Evolutionary conservation across 2,329 filamentous ascomycete genomes (phyloP).

Genomic region (Aspergillus fumigatus): DNA sequence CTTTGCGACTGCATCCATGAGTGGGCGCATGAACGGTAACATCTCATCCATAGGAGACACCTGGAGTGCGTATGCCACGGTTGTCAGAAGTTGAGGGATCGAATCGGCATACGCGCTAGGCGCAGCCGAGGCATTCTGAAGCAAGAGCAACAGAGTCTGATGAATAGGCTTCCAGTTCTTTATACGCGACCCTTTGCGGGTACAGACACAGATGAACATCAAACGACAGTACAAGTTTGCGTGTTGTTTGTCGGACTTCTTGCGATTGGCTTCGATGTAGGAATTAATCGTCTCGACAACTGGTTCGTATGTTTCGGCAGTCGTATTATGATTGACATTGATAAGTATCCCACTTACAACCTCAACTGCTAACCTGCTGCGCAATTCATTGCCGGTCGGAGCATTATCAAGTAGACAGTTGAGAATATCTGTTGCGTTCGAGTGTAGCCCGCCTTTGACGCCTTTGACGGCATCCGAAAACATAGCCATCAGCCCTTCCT

Average conservation of each 20-base stretch:
- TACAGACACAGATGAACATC: conserved; percentile 63
- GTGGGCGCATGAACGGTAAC: conserved; percentile 62
- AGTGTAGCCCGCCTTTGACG: conserved; percentile 55
- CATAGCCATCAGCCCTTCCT: conserved; percentile 85
- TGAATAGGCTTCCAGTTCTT: conserved; percentile 66
- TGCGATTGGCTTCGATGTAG: conserved; percentile 33
- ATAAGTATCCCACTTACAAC: conserved; percentile 73
- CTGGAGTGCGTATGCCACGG: conserved; percentile 63
- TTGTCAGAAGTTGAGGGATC: conserved; percentile 38
- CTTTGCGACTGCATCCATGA: conserved; percentile 62
- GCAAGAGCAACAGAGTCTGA: conserved; percentile 49
- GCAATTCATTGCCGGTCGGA: conserved; percentile 24
- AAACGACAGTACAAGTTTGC: conserved; percentile 37
- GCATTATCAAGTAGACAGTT: conserved; percentile 45
- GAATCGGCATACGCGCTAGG: conserved; percentile 22
- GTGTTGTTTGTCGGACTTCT: conserved; percentile 36
- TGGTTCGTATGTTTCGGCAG: conserved; percentile 65
- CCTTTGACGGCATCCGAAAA: conserved; percentile 76
- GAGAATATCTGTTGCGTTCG: conserved; percentile 52
- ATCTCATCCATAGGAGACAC: conserved; percentile 74
- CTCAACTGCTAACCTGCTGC: conserved; percentile 45
- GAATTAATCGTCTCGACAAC: conserved; percentile 61
- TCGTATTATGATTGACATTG: conserved; percentile 78
- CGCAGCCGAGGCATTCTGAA: conserved; percentile 38
- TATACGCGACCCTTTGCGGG: conserved; percentile 75